phyloP scores from a whole-genome alignment of 768 basidiomycete species.

The Lentinula guzmanii region DNA sequence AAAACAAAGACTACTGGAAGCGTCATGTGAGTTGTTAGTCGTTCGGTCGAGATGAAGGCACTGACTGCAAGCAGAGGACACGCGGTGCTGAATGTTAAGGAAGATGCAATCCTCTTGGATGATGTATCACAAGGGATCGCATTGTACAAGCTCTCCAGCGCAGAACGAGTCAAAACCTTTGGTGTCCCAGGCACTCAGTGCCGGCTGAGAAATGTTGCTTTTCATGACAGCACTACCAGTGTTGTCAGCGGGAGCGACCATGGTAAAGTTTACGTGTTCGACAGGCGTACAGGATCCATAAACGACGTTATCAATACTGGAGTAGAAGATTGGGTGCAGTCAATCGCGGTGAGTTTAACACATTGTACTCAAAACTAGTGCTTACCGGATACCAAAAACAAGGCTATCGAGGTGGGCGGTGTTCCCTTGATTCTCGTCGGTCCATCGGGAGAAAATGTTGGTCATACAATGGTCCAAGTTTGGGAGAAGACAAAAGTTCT shows the following conservation, averaged over 20 bases:
- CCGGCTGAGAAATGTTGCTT: background rate
- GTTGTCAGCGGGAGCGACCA: slow-evolving; percentile 4
- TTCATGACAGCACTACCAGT: background rate
- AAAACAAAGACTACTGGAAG: background rate
- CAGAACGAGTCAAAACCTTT: background rate
- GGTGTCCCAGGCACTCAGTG: background rate
- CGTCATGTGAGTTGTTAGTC: background rate
- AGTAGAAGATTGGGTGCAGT: too few relatives aligned
- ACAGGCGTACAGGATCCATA: too few relatives aligned
- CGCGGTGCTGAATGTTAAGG: background rate
- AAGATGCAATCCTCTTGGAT: background rate
- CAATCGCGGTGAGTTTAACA: too few relatives aligned
- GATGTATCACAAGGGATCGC: background rate
- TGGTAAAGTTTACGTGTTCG: background rate
- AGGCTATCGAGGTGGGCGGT: too few relatives aligned
- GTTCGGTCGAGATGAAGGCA: background rate
- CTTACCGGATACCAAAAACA: too few relatives aligned
- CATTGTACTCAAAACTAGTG: too few relatives aligned
- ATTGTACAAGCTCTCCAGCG: background rate
- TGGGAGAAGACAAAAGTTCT: too few relatives aligned
- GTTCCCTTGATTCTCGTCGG: too few relatives aligned
- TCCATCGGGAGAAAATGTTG: too few relatives aligned
- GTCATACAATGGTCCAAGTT: too few relatives aligned
- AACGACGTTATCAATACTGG: too few relatives aligned
- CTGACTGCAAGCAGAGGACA: background rate